These are phyloP conservation scores for Monosporascus sp. DNA, from an alignment of 2,329 filamentous ascomycete genomes.

Conservation along the genomic window DNA sequence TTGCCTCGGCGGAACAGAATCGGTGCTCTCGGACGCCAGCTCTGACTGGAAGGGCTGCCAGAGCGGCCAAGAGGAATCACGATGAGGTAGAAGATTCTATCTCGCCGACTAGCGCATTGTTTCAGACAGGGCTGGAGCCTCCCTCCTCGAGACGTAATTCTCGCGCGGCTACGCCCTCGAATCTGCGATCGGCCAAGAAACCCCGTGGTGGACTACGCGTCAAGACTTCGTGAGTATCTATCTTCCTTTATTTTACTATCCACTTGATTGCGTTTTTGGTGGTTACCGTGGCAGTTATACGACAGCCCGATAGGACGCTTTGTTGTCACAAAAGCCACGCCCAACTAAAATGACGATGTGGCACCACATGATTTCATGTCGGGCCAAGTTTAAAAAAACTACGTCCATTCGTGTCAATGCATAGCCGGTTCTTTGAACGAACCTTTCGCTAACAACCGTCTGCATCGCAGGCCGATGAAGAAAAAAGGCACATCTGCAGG, in stretches of 20 bases:
- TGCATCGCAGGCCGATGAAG: constrained; percentile 60
- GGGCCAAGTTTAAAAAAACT: constrained; percentile 12
- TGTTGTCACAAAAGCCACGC: constrained; percentile 22
- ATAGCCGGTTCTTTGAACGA: background rate
- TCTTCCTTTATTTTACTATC: constrained; percentile 8
- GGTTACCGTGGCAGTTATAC: constrained; percentile 19
- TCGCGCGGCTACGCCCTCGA: constrained; percentile 54
- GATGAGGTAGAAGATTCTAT: constrained; percentile 49
- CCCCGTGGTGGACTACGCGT: constrained; percentile 56
- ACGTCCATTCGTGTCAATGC: constrained; percentile 4
- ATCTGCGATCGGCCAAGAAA: constrained; percentile 53
- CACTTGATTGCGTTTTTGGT: constrained; percentile 7
- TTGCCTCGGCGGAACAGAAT: constrained; percentile 13
- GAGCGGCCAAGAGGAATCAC: constrained; percentile 43
- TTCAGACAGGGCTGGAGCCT: constrained; percentile 40
- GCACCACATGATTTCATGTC: constrained; percentile 25
- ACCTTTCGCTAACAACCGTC: constrained; percentile 13
- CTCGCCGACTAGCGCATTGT: constrained; percentile 47
- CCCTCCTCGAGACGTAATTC: constrained; percentile 44
- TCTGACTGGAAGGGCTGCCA: constrained; percentile 22
- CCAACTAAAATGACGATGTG: constrained; percentile 26
- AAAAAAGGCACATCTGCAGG: constrained; percentile 67
- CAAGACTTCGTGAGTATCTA: constrained; percentile 61
- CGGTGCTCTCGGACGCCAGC: constrained; percentile 23
- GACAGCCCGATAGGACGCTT: constrained; percentile 14